phyloP scores from a whole-genome alignment of 2,329 filamentous ascomycete species.

The Aspergillus carbonarius region DNA sequence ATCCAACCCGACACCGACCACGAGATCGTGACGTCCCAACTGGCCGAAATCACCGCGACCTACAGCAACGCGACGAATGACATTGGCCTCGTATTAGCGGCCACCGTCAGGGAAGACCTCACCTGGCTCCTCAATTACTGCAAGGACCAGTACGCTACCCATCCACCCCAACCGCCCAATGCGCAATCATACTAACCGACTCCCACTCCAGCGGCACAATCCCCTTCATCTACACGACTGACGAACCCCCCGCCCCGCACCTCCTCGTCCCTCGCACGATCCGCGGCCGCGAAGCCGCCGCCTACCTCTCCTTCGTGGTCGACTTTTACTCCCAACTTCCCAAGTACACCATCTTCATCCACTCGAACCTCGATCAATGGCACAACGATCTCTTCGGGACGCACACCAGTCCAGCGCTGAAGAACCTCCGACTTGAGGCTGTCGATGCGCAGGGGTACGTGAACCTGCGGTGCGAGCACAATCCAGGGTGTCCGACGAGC shows the following conservation, averaged over 20 bases:
- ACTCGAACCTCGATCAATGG: conserved; percentile 58
- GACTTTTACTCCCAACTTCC: conserved; percentile 61
- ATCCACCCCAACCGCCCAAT: not conserved
- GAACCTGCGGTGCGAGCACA: conserved; percentile 39
- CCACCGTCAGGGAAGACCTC: conserved; percentile 20
- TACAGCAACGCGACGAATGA: conserved; percentile 15
- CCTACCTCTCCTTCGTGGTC: conserved; percentile 62
- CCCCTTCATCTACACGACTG: conserved; percentile 32
- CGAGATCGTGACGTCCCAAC: conserved; percentile 14
- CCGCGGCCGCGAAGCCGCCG: conserved; percentile 62
- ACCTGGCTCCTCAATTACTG: conserved; percentile 23
- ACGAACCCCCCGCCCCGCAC: conserved; percentile 21
- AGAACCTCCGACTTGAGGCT: conserved; percentile 36
- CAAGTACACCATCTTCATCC: conserved; percentile 61
- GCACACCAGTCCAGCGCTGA: conserved; percentile 28
- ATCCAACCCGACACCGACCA: conserved; percentile 8
- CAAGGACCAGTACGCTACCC: conserved; percentile 16
- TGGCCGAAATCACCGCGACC: conserved; percentile 17
- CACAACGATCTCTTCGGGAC: conserved; percentile 53
- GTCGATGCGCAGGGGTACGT: conserved; percentile 41
- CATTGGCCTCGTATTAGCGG: conserved; percentile 20
- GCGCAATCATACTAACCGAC: not conserved
- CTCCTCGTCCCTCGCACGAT: conserved; percentile 27
- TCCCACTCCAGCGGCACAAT: conserved; percentile 13
- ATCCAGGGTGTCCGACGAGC: conserved; percentile 41